These are phyloP conservation scores for Ophiostoma pallidulum DNA, from an alignment of 2,329 filamentous ascomycete genomes.

Conservation along the genomic window DNA sequence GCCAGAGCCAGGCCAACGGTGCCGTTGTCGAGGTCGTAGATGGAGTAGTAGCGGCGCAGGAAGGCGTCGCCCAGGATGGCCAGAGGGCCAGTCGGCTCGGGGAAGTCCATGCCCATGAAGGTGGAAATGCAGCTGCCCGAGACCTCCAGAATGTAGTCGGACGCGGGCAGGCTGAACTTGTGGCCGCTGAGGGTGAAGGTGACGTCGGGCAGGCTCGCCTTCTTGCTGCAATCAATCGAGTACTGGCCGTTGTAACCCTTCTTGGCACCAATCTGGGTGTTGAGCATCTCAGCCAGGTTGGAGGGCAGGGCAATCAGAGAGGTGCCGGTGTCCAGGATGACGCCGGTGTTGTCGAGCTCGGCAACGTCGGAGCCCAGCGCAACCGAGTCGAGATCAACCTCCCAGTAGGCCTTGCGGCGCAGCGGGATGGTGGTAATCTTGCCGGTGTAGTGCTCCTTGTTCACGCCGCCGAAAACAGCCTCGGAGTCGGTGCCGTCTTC, in stretches of 20 bases:
- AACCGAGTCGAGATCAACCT: slow-evolving; percentile 91
- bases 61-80: slow-evolving; percentile 89
- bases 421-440: slow-evolving; percentile 89
- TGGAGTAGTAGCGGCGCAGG: slow-evolving; percentile 82
- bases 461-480: slow-evolving; percentile 80
- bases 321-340: slow-evolving; percentile 96
- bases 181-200: slow-evolving; percentile 84
- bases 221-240: slow-evolving; percentile 79
- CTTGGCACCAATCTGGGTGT: slow-evolving; percentile 95
- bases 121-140: slow-evolving; percentile 93
- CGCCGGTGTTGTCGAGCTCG: slow-evolving; percentile 87
- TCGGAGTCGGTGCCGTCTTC: slow-evolving; percentile 67
- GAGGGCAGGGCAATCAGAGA: slow-evolving; percentile 92
- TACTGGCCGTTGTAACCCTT: slow-evolving; percentile 98
- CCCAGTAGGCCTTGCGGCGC: slow-evolving; percentile 99
- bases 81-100: slow-evolving; percentile 78
- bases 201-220: slow-evolving; percentile 75
- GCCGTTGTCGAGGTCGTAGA: slow-evolving; percentile 88
- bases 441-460: slow-evolving; percentile 71
- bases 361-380: slow-evolving; percentile 77
- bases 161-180: slow-evolving; percentile 81
- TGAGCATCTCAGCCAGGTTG: slow-evolving; percentile 88
- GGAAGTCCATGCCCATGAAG: slow-evolving; percentile 95
- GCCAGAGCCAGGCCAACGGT: slow-evolving; percentile 83
- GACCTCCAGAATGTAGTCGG: slow-evolving; percentile 93